Conservation (phyloP, 2,329 filamentous ascomycete species). For the Trichoderma aggressivum region DNA sequence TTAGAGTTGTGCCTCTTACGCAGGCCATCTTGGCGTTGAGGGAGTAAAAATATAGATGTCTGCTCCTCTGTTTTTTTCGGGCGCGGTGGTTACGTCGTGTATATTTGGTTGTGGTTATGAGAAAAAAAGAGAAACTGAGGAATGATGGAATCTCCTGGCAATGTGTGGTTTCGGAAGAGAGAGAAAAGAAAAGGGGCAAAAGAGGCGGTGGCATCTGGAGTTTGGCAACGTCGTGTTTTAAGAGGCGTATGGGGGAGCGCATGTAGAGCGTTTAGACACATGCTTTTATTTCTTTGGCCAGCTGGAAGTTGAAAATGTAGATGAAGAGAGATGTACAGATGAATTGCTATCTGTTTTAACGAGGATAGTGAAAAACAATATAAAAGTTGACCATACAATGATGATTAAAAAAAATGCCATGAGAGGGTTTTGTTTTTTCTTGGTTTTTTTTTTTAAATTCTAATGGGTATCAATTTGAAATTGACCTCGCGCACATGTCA, state of each 20-base stretch:
- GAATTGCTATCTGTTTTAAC: not conserved
- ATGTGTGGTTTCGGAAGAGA: conserved; percentile 1
- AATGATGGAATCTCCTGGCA: not conserved
- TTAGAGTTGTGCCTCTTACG: conserved; percentile 55
- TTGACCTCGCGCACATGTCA: conserved; percentile 2
- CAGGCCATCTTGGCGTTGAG: conserved; percentile 56
- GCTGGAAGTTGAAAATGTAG: not conserved
- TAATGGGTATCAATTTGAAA: conserved; percentile 20
- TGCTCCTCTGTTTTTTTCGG: not conserved
- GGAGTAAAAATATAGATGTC: conserved; percentile 37
- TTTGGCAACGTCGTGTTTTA: conserved; percentile 3
- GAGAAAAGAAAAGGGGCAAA: not conserved
- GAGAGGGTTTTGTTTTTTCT: not conserved
- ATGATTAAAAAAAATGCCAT: not conserved
- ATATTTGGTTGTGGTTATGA: not conserved
- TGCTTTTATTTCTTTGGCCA: not conserved
- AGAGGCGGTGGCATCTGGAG: not conserved
- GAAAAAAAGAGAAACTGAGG: not conserved
- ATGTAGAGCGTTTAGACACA: conserved; percentile 5
- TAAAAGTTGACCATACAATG: not conserved
- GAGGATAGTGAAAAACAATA: not conserved
- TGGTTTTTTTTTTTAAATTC: not conserved
- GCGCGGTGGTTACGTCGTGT: not conserved
- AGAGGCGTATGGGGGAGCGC: conserved; percentile 13
- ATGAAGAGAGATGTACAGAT: not conserved